These are phyloP conservation scores for Fomitopsis pulvina DNA, from an alignment of 768 basidiomycete species.

Conservation along the genomic window DNA sequence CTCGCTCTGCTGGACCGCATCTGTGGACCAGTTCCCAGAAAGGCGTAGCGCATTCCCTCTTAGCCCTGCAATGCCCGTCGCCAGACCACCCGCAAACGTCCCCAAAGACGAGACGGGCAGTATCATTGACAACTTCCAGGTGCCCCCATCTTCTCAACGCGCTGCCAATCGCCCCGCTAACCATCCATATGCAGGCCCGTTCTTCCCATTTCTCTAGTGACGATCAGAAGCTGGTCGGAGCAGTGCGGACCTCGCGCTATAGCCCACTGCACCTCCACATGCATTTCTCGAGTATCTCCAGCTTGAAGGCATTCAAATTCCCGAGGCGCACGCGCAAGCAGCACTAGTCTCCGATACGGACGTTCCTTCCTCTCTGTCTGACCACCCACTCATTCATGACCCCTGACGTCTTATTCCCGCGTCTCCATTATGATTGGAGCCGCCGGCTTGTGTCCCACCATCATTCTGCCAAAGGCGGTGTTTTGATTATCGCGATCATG, in stretches of 20 bases:
- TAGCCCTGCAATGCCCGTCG: not conserved
- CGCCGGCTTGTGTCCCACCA: not conserved
- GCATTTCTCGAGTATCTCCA: not conserved
- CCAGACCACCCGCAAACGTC: conserved; percentile 1
- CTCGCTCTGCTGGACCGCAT: conserved; percentile 1
- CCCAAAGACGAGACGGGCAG: not conserved
- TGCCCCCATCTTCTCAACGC: not conserved
- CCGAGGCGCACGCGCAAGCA: not conserved
- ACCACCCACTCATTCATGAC: not conserved
- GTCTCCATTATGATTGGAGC: not conserved
- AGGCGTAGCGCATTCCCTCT: not conserved
- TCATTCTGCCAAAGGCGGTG: not conserved
- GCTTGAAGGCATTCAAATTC: not conserved
- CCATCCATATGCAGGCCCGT: not conserved
- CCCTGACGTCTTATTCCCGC: not conserved
- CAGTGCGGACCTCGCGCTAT: not conserved
- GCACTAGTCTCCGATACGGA: not conserved
- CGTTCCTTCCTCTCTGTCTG: not conserved
- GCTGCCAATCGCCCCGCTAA: not conserved
- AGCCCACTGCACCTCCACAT: not conserved
- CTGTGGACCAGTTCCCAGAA: not conserved
- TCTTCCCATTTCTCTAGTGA: conserved; percentile 1
- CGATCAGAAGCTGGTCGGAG: not conserved
- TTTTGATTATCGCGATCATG: not conserved
- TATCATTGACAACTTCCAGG: not conserved